These are phyloP conservation scores for Wickerhamiella musiphila DNA, from an alignment of 805 yeast genomes.

Conservation along the genomic window DNA sequence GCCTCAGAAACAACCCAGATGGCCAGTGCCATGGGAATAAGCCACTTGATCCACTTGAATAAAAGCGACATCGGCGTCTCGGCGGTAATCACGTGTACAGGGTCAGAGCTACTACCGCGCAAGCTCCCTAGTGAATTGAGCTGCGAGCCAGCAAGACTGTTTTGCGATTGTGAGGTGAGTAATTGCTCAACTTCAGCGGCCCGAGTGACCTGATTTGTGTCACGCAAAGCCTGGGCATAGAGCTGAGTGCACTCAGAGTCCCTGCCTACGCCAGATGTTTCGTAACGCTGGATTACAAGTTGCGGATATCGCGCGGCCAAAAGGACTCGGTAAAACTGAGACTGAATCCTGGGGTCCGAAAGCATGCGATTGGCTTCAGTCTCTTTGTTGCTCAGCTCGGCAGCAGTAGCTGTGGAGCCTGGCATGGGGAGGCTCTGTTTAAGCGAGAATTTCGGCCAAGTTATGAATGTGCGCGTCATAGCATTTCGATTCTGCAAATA, in stretches of 20 bases:
- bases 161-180: neutral
- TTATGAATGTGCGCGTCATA: too few species aligned
- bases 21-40: slow-evolving; percentile 61
- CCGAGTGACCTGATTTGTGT: slow-evolving; percentile 32
- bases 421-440: too few species aligned
- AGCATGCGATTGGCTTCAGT: slow-evolving; percentile 71
- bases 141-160: slow-evolving; percentile 2
- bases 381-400: slow-evolving; percentile 55
- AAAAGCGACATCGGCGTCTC: slow-evolving; percentile 66
- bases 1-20: slow-evolving; percentile 70
- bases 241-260: slow-evolving; percentile 62
- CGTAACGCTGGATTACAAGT: slow-evolving; percentile 84
- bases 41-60: slow-evolving; percentile 79
- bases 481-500: too few species aligned
- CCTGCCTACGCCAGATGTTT: slow-evolving; percentile 81
- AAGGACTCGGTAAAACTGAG: slow-evolving; percentile 61
- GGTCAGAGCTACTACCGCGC: slow-evolving; percentile 36
- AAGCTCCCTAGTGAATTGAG: neutral
- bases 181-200: neutral
- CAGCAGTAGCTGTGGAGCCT: too few species aligned
- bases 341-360: slow-evolving; percentile 54
- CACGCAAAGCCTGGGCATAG: slow-evolving; percentile 66
- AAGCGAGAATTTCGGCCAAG: too few species aligned
- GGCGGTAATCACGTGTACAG: slow-evolving; percentile 83
- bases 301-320: slow-evolving; percentile 82